Conservation (phyloP, 345 rosid genomes). For the Populus nigra region DNA sequence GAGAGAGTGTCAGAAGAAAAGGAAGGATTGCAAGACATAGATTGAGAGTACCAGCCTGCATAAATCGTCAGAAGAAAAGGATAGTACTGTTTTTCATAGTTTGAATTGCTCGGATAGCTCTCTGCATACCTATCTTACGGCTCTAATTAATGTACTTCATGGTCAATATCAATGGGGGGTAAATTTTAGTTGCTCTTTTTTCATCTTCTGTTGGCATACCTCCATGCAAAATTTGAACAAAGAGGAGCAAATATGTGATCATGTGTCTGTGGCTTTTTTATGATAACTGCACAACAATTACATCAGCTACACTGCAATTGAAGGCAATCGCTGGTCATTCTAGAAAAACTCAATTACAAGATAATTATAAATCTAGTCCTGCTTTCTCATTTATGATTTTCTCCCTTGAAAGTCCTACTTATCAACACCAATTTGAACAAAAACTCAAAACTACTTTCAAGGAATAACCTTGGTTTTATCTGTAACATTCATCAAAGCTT, state of each 20-base stretch:
- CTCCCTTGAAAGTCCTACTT: not conserved
- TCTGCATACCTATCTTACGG: not conserved
- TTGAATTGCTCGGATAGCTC: not conserved
- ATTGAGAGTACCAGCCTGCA: not conserved
- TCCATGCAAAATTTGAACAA: not conserved
- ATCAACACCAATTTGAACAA: not conserved
- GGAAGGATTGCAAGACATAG: not conserved
- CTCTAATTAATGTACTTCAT: not conserved
- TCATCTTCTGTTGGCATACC: not conserved
- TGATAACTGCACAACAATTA: not conserved
- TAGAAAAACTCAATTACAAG: not conserved
- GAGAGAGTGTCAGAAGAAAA: not conserved
- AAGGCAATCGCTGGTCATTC: not conserved
- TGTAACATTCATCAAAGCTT: not conserved
- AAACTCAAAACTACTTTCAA: not conserved
- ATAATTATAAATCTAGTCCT: not conserved
- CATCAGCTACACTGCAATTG: not conserved
- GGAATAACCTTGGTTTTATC: not conserved
- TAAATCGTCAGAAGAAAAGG: not conserved
- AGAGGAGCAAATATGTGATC: not conserved
- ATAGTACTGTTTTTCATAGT: not conserved
- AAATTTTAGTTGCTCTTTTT: not conserved
- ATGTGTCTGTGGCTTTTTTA: not conserved
- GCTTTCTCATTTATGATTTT: not conserved
- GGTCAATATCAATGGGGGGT: not conserved